Percentiles rank a stretch among this genome's conserved stretches.
Conservation (phyloP, 352 stramenopile species). For the Globisporangium iwayamae region DNA sequence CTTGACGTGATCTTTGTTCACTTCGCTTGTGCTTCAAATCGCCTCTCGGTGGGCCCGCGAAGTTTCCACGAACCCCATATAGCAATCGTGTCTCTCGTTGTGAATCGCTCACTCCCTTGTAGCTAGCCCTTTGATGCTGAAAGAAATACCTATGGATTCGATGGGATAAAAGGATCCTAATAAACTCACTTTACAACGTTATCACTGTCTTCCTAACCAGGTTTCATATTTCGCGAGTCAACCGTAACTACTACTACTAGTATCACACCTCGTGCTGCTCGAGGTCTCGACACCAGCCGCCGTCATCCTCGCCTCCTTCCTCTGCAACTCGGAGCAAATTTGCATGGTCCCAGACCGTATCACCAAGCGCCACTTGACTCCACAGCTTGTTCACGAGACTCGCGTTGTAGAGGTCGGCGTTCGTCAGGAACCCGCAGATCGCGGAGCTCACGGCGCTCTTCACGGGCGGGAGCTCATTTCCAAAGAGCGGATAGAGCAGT, state of each 20-base stretch:
- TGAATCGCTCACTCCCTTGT: no score
- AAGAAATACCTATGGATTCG: no score
- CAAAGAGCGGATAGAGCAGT: conserved; percentile 78
- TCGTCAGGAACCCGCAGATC: conserved; percentile 75
- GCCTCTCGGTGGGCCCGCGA: no score
- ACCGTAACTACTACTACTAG: neutral
- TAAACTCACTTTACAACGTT: neutral
- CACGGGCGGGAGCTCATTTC: conserved; percentile 47
- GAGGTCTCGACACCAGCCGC: conserved; percentile 3
- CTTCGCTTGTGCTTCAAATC: no score
- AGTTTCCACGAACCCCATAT: no score
- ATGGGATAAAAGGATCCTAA: neutral
- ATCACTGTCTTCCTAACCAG: neutral
- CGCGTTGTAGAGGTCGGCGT: conserved; percentile 77
- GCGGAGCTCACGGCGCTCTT: conserved; percentile 49
- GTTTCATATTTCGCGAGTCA: neutral
- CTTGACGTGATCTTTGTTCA: no score
- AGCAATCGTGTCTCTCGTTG: no score
- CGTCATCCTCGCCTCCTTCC: conserved; percentile 8
- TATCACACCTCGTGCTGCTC: conserved; percentile 1
- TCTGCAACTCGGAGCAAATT: conserved; percentile 44
- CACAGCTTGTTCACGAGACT: conserved; percentile 83
- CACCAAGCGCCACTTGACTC: conserved; percentile 71
- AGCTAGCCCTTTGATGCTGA: no score
- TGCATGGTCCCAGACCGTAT: conserved; percentile 75